Evolutionary conservation across 2,329 filamentous ascomycete genomes (phyloP).

Genomic region (Talaromyces sp.): DNA sequence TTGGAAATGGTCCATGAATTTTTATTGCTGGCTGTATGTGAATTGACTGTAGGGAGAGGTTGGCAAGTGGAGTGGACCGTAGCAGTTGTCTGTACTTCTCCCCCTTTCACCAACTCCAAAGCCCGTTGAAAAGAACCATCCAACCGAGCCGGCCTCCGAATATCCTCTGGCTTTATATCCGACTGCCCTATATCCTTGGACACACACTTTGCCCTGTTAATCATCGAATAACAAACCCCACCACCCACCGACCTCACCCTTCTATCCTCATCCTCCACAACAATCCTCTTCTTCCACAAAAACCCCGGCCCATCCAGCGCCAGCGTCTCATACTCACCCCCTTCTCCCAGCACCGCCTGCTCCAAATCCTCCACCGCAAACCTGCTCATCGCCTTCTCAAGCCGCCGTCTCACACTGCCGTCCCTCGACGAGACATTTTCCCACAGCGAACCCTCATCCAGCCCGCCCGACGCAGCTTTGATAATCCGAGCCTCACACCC

Average conservation of each 20-base stretch:
- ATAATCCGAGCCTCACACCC: constrained; percentile 85
- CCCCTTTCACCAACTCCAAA: constrained; percentile 14
- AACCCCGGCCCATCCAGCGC: constrained; percentile 71
- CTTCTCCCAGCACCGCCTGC: constrained; percentile 80
- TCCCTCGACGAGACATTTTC: constrained; percentile 60
- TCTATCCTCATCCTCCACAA: constrained; percentile 51
- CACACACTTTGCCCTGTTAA: constrained; percentile 54
- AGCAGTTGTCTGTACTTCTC: not conserved
- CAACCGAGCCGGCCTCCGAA: constrained; percentile 57
- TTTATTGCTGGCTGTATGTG: constrained; percentile 13
- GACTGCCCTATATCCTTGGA: constrained; percentile 30
- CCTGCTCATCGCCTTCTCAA: constrained; percentile 46
- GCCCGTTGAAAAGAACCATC: constrained; percentile 56
- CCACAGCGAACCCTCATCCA: constrained; percentile 78
- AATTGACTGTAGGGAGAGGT: not conserved
- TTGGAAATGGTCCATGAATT: constrained; percentile 32
- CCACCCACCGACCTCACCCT: constrained; percentile 62
- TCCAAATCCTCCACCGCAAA: constrained; percentile 55
- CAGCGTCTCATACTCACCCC: constrained; percentile 93
- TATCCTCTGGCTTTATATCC: constrained; percentile 17
- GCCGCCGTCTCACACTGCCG: constrained; percentile 33
- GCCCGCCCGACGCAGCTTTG: constrained; percentile 86
- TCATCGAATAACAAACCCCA: constrained; percentile 67
- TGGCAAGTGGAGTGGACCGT: not conserved
- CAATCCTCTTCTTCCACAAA: constrained; percentile 68